These are phyloP conservation scores for Musa schizocarpa DNA, from an alignment of 176 grass and related monocot species.

Conservation along the genomic window DNA sequence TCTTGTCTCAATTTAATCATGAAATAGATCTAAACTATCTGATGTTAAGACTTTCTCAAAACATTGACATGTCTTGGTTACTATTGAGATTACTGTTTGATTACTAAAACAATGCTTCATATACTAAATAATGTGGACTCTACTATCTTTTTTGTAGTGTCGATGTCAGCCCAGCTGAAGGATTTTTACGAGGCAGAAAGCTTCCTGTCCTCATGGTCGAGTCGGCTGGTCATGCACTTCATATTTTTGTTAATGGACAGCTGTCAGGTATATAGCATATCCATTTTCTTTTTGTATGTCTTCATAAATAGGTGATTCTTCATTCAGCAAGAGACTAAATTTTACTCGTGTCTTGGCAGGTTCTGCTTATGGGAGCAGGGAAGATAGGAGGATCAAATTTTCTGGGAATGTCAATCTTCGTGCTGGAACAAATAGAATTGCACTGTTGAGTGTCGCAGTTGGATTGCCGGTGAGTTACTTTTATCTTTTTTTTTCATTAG, in stretches of 20 bases:
- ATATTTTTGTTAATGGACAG: constrained; percentile 80
- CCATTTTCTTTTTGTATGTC: not conserved
- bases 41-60: not conserved
- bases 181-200: constrained; percentile 55
- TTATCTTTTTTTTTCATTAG: not conserved
- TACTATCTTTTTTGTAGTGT: constrained; percentile 38
- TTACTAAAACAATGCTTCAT: not conserved
- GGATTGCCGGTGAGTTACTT: constrained; percentile 65
- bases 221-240: constrained; percentile 85
- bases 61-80: not conserved
- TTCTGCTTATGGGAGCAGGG: constrained; percentile 92
- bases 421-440: constrained; percentile 75
- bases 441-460: constrained; percentile 84
- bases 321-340: constrained; percentile 14
- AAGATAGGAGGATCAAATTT: constrained; percentile 77
- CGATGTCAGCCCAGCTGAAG: constrained; percentile 72
- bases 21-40: not conserved
- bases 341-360: constrained; percentile 26
- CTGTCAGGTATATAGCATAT: constrained; percentile 54
- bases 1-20: not conserved
- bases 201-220: constrained; percentile 54
- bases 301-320: not conserved
- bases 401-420: constrained; percentile 64
- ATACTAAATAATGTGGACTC: not conserved
- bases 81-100: not conserved